Evolutionary conservation across 352 stramenopile genomes (phyloP), one percentile per base, ranked within the genome.

Genomic region (Globisporangium rhizosaccharum): DNA sequence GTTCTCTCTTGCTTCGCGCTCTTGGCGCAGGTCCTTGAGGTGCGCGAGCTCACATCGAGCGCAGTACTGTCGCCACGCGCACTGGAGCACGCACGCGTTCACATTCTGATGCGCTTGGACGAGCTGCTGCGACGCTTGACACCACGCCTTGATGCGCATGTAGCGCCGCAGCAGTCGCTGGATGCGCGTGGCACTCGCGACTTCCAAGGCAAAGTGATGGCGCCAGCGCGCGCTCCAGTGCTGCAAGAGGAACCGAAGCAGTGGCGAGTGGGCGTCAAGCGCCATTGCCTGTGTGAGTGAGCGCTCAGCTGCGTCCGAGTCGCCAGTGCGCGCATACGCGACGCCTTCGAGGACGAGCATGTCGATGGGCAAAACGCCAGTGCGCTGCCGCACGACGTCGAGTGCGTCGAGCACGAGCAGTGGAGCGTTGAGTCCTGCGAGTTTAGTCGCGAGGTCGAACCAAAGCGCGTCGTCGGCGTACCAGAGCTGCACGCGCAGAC

Each of bases 401-500:
- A 84, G 55, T 12, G 67, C 56, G 14, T 41, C 51, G 30, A 75
- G 57, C 33, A 76, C 74, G 5, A 92, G 48, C 20, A 77, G 54
- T 6, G 82, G 78, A 8, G 73, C 70, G 53, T 88, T 88, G 28
- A 73, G 48, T 28, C 62, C 60, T 10, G 59, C 65, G 52, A 90
- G 63, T 39, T 70, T 71, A 26, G 59, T 71, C 2, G 76, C 79
- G 28, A 92, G 54, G 39, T 87, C 81, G 28, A 86, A 67, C 82
- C 82, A 92, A 3, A 78, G 78, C 18, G 59, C 56, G 20, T 78
- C 53, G 41, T 92, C 78, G 23, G 63, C 62, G 46, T 75, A 78
- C 79, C 82, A 92, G 33, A 78, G 52, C 42, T 87, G 56, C 0
- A 77, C 65, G 3, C 82, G 76, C 17, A 86, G 65, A 45, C 61